phyloP scores from a whole-genome alignment of 768 basidiomycete species.

The Harrya chromipes region DNA sequence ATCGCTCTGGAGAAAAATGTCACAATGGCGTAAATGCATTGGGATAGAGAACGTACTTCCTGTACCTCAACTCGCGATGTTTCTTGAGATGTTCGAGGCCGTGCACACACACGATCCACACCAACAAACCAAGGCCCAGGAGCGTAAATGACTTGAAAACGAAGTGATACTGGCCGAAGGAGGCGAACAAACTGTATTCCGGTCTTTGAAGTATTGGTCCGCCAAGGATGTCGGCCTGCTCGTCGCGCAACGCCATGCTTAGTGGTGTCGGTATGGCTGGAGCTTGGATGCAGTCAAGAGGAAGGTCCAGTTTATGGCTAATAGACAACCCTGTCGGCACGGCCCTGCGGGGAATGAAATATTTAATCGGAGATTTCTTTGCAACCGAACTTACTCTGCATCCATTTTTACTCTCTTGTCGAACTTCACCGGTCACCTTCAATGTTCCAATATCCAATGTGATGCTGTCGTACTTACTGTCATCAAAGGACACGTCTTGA shows the following conservation, averaged over 20 bases:
- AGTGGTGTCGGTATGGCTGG: constrained; percentile 14
- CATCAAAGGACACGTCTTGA: neutral
- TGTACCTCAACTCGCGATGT: constrained; percentile 63
- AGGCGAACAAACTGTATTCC: constrained; percentile 22
- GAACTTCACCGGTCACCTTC: neutral
- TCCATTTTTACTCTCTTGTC: neutral
- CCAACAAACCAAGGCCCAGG: constrained; percentile 33
- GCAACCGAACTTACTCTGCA: no score
- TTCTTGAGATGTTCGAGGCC: constrained; percentile 47
- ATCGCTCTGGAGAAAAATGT: constrained; percentile 47
- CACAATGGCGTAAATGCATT: constrained; percentile 4
- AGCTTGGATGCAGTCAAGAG: constrained; percentile 24
- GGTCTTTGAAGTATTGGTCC: constrained; percentile 44
- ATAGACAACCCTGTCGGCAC: constrained; percentile 10
- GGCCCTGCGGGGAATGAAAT: constrained; percentile 21
- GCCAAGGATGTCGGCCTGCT: constrained; percentile 72
- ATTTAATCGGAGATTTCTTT: constrained; percentile 21
- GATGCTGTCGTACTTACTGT: neutral
- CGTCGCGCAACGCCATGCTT: constrained; percentile 53
- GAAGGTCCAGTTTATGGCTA: constrained; percentile 7
- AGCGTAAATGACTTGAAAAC: constrained; percentile 38
- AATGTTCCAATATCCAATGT: neutral
- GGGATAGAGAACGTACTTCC: constrained; percentile 47
- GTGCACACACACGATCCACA: constrained; percentile 33
- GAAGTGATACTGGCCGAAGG: constrained; percentile 36